Conservation (phyloP, 1,139 yeast species). For the Neolecta irregularis region DNA sequence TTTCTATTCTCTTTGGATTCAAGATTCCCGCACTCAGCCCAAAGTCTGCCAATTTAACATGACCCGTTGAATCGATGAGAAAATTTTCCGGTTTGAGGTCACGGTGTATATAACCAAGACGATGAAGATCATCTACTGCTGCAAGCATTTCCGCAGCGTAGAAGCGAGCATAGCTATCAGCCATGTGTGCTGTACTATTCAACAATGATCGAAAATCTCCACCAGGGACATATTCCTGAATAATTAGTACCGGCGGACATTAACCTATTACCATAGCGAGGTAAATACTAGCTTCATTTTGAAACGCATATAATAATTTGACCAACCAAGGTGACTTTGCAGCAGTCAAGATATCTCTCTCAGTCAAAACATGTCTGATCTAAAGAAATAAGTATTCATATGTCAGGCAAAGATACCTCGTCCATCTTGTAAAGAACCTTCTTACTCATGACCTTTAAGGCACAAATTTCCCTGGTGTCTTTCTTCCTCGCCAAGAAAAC, state of each 20-base stretch:
- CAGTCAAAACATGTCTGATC: constrained; percentile 88
- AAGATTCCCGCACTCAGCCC: constrained; percentile 96
- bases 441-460: constrained; percentile 81
- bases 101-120: constrained; percentile 89
- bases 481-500: constrained; percentile 87
- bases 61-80: constrained; percentile 84
- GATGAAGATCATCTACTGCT: constrained; percentile 84
- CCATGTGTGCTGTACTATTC: constrained; percentile 80
- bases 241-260: neutral
- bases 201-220: constrained; percentile 93
- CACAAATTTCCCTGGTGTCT: constrained; percentile 91
- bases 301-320: constrained; percentile 84
- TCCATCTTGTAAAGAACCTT: constrained; percentile 73
- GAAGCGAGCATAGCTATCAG: constrained; percentile 90
- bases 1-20: constrained; percentile 81
- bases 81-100: constrained; percentile 97
- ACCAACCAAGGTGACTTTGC: constrained; percentile 95
- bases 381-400: constrained; percentile 1
- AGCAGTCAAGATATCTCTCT: constrained; percentile 87
- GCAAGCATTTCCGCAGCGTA: constrained; percentile 93
- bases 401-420: constrained; percentile 28
- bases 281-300: constrained; percentile 76
- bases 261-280: constrained; percentile 51
- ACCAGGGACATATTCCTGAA: constrained; percentile 81
- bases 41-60: constrained; percentile 90